Conservation (phyloP, 1,284 basidiomycete species). For the Cryptococcus floricola region DNA sequence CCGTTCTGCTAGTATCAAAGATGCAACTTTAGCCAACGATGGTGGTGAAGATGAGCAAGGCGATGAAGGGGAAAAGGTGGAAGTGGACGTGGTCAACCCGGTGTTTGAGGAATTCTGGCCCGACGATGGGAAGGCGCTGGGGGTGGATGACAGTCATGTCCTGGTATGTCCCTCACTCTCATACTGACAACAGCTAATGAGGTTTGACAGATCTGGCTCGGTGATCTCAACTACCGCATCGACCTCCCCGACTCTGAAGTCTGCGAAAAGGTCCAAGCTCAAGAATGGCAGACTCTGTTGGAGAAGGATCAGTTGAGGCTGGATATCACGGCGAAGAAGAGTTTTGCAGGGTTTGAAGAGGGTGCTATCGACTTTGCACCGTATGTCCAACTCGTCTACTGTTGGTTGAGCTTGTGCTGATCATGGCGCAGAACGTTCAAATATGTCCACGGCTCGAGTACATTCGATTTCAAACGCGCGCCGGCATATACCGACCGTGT, state of each 20-base stretch:
- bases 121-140: slow-evolving; percentile 17
- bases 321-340: slow-evolving; percentile 34
- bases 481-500: slow-evolving; percentile 45
- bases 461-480: slow-evolving; percentile 33
- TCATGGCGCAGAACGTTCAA: slow-evolving; percentile 34
- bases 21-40: no score
- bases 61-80: not conserved
- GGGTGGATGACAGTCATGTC: slow-evolving; percentile 32
- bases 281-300: slow-evolving; percentile 30
- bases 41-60: not conserved
- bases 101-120: slow-evolving; percentile 34
- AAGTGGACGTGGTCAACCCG: slow-evolving; percentile 14
- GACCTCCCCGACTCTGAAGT: slow-evolving; percentile 34
- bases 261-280: slow-evolving; percentile 23
- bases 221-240: slow-evolving; percentile 44
- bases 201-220: slow-evolving; percentile 38
- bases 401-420: not conserved
- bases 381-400: slow-evolving; percentile 15
- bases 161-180: slow-evolving; percentile 16
- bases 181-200: not conserved
- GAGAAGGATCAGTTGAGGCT: slow-evolving; percentile 30
- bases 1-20: no score
- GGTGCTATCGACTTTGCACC: slow-evolving; percentile 35
- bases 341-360: slow-evolving; percentile 37
- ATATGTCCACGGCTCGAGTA: slow-evolving; percentile 39